These are phyloP conservation scores for Colletotrichum salicis DNA, from an alignment of 2,329 filamentous ascomycete genomes.

Conservation along the genomic window DNA sequence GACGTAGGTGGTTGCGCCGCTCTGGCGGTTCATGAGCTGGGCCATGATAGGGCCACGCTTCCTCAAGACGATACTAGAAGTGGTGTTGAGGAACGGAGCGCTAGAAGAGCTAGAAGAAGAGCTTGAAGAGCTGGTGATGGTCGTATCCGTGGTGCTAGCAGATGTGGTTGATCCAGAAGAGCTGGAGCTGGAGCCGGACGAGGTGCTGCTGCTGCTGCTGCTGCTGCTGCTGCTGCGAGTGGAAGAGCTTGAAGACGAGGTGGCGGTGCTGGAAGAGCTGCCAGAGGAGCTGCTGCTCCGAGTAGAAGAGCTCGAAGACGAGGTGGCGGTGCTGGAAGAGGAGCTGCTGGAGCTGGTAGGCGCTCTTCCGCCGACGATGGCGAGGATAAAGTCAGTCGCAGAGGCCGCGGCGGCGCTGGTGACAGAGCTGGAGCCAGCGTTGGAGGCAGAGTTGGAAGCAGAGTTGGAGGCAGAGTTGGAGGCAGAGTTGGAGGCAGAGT, in stretches of 20 bases:
- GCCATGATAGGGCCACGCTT: background rate
- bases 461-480: background rate
- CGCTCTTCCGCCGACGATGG: background rate
- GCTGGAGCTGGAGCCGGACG: background rate
- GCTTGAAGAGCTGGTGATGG: background rate
- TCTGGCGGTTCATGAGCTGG: conserved; percentile 10
- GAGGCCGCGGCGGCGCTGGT: background rate
- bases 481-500: background rate
- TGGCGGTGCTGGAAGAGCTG: background rate
- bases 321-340: background rate
- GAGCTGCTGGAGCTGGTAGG: background rate
- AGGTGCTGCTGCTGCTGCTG: background rate
- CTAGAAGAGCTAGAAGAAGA: background rate
- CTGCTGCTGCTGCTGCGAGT: background rate
- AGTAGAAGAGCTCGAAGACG: background rate
- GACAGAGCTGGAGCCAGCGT: background rate
- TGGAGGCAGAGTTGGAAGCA: no score
- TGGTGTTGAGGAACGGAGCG: background rate
- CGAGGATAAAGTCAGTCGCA: conserved; percentile 6
- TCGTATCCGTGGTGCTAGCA: no score
- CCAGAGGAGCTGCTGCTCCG: background rate
- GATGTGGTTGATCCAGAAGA: background rate
- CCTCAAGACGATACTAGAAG: background rate
- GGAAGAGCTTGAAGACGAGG: background rate
- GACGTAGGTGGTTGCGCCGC: conserved; percentile 10